A percentile compares a stretch with the other conserved stretches of the same genome.
phyloP scores from a whole-genome alignment of 257 asterid genomes.

The Solanum corneliomulleri region DNA sequence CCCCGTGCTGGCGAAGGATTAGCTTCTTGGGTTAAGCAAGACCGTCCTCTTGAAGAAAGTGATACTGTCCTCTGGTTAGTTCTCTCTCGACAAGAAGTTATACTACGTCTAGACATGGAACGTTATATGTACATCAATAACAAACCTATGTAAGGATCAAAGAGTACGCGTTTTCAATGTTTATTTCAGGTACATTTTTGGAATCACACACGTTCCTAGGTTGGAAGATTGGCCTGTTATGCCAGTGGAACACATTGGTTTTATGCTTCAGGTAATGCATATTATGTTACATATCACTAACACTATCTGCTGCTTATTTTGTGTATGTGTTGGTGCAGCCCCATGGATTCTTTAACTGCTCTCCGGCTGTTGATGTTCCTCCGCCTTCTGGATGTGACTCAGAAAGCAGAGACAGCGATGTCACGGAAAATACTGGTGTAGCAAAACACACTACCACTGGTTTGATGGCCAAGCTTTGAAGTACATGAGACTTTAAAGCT shows the following conservation, averaged over 20 bases:
- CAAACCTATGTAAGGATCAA: not conserved
- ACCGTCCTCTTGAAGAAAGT: constrained; percentile 74
- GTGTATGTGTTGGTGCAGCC: constrained; percentile 45
- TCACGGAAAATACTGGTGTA: constrained; percentile 30
- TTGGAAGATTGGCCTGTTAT: constrained; percentile 98
- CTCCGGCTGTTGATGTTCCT: constrained; percentile 89
- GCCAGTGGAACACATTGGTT: constrained; percentile 93
- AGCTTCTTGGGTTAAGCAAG: constrained; percentile 87
- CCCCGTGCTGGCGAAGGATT: constrained; percentile 94
- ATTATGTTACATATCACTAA: not conserved
- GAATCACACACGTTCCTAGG: constrained; percentile 91
- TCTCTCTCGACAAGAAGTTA: not conserved
- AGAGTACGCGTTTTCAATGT: not conserved
- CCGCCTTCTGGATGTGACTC: constrained; percentile 61
- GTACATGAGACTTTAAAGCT: not conserved
- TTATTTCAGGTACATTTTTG: constrained; percentile 68
- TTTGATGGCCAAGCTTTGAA: constrained; percentile 53
- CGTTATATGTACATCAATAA: not conserved
- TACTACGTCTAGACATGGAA: not conserved
- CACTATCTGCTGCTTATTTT: not conserved
- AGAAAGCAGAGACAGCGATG: constrained; percentile 60
- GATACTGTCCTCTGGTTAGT: constrained; percentile 87
- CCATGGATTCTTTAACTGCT: constrained; percentile 91
- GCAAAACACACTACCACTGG: constrained; percentile 34
- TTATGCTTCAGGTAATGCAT: constrained; percentile 67